Evolutionary conservation across 148 eudicot genomes (phyloP).

Genomic region (Bassia scoparia): DNA sequence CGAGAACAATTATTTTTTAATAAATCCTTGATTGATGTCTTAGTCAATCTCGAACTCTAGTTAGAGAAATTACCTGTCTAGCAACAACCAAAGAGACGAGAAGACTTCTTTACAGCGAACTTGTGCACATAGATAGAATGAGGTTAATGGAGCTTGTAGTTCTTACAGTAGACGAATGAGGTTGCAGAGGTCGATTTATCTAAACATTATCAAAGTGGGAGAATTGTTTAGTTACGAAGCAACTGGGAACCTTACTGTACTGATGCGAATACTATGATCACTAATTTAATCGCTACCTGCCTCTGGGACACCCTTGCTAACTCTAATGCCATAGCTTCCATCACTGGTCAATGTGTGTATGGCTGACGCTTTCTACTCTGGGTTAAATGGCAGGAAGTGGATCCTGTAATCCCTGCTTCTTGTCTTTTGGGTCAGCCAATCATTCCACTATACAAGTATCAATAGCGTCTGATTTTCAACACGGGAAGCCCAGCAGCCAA

Average conservation of each 20-base stretch:
- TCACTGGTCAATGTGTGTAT: slow-evolving; percentile 55
- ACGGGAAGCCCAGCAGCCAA: slow-evolving; percentile 84
- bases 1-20: background rate
- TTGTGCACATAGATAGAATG: slow-evolving; percentile 54
- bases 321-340: slow-evolving; percentile 71
- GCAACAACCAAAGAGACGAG: slow-evolving; percentile 66
- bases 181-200: slow-evolving; percentile 69
- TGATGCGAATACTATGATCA: background rate
- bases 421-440: slow-evolving; percentile 81
- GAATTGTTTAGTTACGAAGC: background rate
- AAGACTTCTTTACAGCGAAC: slow-evolving; percentile 84
- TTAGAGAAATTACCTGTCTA: slow-evolving; percentile 45
- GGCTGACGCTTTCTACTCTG: slow-evolving; percentile 88
- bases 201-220: slow-evolving; percentile 14
- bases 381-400: slow-evolving; percentile 83
- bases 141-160: too few relatives aligned
- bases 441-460: slow-evolving; percentile 86
- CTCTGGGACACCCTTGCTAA: slow-evolving; percentile 92
- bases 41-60: background rate
- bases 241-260: too few relatives aligned
- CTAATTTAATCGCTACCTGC: slow-evolving; percentile 35
- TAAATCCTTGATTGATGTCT: too few relatives aligned
- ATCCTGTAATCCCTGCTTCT: slow-evolving; percentile 81
- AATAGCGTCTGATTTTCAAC: slow-evolving; percentile 90
- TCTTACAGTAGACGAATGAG: slow-evolving; percentile 36